Evolutionary conservation across 257 asterid species (phyloP).

Genomic region (Capsicum chinense): DNA sequence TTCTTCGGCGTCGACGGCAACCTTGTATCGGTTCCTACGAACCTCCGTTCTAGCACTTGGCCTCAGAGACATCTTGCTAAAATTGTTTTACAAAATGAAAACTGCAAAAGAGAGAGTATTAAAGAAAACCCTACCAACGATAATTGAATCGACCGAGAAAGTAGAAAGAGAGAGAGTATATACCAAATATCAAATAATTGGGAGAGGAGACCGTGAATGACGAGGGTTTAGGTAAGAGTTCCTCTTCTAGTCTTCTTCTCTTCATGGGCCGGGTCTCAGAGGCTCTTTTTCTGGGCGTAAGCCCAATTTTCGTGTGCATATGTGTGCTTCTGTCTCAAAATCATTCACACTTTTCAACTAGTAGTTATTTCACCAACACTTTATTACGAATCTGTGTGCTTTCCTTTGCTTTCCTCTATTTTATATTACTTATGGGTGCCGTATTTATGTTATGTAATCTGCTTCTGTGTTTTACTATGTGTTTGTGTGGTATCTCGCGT

Average conservation of each 20-base stretch:
- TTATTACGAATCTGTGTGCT: too few species aligned
- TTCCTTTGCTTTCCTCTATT: too few species aligned
- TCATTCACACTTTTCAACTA: too few species aligned
- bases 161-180: neutral
- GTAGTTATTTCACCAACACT: too few species aligned
- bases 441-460: too few species aligned
- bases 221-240: conserved; percentile 32
- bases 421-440: too few species aligned
- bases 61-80: conserved; percentile 78
- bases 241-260: neutral
- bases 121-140: neutral
- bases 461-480: too few species aligned
- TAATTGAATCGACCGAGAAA: neutral
- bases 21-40: conserved; percentile 92
- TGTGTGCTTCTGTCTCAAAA: too few species aligned
- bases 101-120: conserved; percentile 20
- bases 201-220: conserved; percentile 17
- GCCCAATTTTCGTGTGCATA: neutral
- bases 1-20: conserved; percentile 93
- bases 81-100: neutral
- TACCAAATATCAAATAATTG: conserved; percentile 23
- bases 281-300: neutral
- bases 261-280: conserved; percentile 32
- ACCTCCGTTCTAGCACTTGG: conserved; percentile 83
- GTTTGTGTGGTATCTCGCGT: too few species aligned